Evolutionary conservation across 106 monocot genomes (phyloP).

Genomic region (Phalaenopsis equestris): DNA sequence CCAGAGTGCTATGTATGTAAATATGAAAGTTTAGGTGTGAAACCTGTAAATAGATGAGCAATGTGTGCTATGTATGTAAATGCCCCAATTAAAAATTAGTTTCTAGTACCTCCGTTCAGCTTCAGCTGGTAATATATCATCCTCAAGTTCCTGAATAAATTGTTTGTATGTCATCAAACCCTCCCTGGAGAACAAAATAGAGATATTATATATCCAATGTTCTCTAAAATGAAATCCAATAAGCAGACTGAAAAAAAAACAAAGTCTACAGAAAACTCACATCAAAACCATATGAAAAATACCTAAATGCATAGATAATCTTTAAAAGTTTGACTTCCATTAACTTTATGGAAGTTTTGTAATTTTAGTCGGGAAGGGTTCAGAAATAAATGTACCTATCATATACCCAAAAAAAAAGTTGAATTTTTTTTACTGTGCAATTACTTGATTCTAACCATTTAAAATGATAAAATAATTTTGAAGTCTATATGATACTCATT

Average conservation of each 20-base stretch:
- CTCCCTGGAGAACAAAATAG: constrained; percentile 57
- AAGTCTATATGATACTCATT: too few species aligned
- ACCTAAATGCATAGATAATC: not conserved
- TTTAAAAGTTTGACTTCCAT: not conserved
- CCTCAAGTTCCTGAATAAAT: constrained; percentile 99
- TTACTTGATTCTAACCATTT: too few species aligned
- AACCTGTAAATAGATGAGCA: too few species aligned
- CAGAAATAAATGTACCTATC: too few species aligned
- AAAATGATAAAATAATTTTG: too few species aligned
- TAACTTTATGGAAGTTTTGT: too few species aligned
- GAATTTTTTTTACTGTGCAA: too few species aligned
- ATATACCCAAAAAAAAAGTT: too few species aligned
- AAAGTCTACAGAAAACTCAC: not conserved
- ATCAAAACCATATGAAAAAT: not conserved
- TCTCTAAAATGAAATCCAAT: constrained; percentile 2
- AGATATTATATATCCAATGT: not conserved
- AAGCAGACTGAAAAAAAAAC: not conserved
- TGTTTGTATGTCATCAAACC: constrained; percentile 99
- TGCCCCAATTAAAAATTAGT: not conserved
- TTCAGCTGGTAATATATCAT: constrained; percentile 93
- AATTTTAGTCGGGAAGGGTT: too few species aligned
- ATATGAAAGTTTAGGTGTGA: too few species aligned
- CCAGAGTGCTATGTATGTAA: too few species aligned
- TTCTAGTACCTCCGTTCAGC: constrained; percentile 74
- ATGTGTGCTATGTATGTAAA: not conserved